phyloP scores from a whole-genome alignment of 257 asterid genomes.

The Ocimum tenuiflorum region DNA sequence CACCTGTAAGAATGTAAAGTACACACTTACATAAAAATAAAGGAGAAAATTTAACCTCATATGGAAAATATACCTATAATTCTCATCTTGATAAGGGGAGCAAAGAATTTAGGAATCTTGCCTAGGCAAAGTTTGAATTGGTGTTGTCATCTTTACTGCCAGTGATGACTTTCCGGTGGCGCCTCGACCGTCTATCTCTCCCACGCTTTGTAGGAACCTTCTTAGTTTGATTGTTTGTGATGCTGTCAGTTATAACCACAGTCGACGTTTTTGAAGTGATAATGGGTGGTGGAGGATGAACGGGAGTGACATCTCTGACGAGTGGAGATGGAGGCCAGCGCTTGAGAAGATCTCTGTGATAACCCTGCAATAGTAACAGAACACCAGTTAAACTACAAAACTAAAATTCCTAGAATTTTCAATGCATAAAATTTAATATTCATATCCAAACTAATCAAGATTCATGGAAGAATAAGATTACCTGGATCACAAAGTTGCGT shows the following conservation, averaged over 20 bases:
- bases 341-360: slow-evolving; percentile 77
- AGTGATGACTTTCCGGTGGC: slow-evolving; percentile 50
- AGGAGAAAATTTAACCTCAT: not conserved
- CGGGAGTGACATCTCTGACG: slow-evolving; percentile 23
- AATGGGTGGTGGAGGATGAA: slow-evolving; percentile 18
- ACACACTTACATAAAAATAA: not conserved
- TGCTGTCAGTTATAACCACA: slow-evolving; percentile 15
- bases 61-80: slow-evolving; percentile 14
- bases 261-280: not conserved
- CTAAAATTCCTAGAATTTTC: no score
- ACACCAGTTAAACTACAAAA: not conserved
- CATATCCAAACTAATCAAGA: no score
- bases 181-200: slow-evolving; percentile 48
- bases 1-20: not conserved
- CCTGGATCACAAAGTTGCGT: slow-evolving; percentile 92
- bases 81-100: slow-evolving; percentile 33
- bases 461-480: slow-evolving; percentile 17
- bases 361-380: slow-evolving; percentile 45
- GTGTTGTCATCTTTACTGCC: slow-evolving; percentile 33
- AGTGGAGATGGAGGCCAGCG: slow-evolving; percentile 46
- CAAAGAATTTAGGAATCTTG: slow-evolving; percentile 26
- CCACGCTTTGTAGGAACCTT: slow-evolving; percentile 42
- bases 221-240: not conserved
- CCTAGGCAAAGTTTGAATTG: slow-evolving; percentile 33
- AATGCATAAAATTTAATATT: no score